Evolutionary conservation across 1,284 basidiomycete species (phyloP), one percentile per base, ranked within the genome.

Genomic region (Boletus holoroseus): DNA sequence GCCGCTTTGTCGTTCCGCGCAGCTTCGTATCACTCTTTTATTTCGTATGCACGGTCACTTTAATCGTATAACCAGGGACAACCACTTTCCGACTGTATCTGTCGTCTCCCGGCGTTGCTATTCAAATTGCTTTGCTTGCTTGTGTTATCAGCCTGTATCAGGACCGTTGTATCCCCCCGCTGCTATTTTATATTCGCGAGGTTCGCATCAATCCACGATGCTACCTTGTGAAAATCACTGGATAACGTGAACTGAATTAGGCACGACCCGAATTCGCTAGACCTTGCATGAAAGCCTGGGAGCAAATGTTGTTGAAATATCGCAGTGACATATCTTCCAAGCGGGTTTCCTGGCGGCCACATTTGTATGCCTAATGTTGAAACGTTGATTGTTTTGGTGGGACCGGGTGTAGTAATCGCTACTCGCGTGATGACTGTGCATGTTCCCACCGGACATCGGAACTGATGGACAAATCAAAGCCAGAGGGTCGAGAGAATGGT

Each of bases 131-230:
- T 51, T 55, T 55, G 36, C 34, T 48, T 53, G 54, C 43, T 53
- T 53, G 55, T 55, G 56, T 44, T 55, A 63, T 55, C 56, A 55
- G 34, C 48, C 50, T 55, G 60, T 64, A 62, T 56, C 58, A 50
- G 45, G 49, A 53, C 54, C 60, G 58, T 51, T 61, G 58, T 62
- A 66, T 55, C 41, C 41, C 51, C 55, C 46, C 24, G 34, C 43
- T 54, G 31, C 41, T 52, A 58, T 53, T 50, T 44, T 59, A 55
- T 55, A 47, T 16, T 55, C 24, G 45, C 44, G 49, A 55, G 47
- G 48, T 51, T 60, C 50, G 52, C 52, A 64, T 55, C 54, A 51
- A 41, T 27, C 28, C 31, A 37, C 38, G 35, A 39, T 47, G 43
- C 48, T 46, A 44, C 41, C 51, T 58, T 66, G 63, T 62, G 57